Evolutionary conservation across 164 flowering plant species (phyloP).

Genomic region (Magnolia kwangsiensis): DNA sequence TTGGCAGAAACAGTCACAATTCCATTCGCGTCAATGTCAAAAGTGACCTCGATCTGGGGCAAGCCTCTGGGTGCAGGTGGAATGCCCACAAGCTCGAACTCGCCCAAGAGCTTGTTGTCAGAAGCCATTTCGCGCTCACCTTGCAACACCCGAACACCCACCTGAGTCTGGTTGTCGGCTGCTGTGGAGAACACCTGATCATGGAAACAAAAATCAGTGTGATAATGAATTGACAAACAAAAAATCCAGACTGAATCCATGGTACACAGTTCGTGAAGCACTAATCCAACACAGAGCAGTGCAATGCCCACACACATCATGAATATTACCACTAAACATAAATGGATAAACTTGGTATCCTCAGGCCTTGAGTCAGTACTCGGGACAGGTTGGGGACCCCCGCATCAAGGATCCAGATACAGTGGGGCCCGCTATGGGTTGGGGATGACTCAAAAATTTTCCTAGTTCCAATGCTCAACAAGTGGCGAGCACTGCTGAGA

Average conservation of each 20-base stretch:
- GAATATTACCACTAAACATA: no score
- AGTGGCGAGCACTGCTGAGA: no score
- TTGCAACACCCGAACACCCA: slow-evolving; percentile 49
- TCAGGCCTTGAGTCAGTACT: no score
- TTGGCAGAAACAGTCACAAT: slow-evolving; percentile 56
- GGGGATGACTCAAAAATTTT: no score
- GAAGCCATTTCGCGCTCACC: slow-evolving; percentile 61
- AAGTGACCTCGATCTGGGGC: slow-evolving; percentile 59
- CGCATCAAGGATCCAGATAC: no score
- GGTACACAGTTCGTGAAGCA: background rate
- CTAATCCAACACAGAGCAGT: background rate
- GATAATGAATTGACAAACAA: background rate
- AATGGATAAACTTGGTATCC: no score
- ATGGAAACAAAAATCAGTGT: background rate
- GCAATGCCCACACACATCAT: no score
- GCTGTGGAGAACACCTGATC: slow-evolving; percentile 56
- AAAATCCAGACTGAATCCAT: background rate
- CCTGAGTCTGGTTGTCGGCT: slow-evolving; percentile 61
- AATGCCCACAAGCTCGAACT: slow-evolving; percentile 51
- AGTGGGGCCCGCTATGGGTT: no score
- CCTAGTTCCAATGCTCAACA: no score
- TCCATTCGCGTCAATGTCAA: slow-evolving; percentile 60
- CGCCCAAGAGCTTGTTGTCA: slow-evolving; percentile 50
- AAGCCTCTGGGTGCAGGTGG: slow-evolving; percentile 59
- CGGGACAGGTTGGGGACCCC: no score